Evolutionary conservation across 2,329 filamentous ascomycete genomes (phyloP).

Genomic region (Chaetomiaceae sp.): DNA sequence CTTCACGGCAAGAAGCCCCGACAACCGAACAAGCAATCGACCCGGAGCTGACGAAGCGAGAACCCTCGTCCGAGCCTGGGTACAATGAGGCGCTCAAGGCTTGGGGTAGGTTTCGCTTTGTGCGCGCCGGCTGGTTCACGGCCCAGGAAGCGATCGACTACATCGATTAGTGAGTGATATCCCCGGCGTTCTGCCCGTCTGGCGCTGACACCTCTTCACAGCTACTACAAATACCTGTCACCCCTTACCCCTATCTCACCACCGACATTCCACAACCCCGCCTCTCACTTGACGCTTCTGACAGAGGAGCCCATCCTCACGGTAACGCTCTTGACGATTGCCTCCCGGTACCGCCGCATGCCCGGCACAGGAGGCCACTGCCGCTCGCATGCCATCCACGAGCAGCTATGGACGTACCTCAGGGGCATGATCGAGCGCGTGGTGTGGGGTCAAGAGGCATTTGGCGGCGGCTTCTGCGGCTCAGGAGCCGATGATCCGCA

Average conservation of each 20-base stretch:
- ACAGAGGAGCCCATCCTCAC: constrained; percentile 90
- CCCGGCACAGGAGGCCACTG: constrained; percentile 75
- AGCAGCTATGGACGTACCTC: constrained; percentile 91
- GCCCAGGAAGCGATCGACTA: constrained; percentile 90
- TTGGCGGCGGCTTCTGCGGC: constrained; percentile 80
- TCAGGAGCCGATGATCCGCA: constrained; percentile 59
- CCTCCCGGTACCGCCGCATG: constrained; percentile 79
- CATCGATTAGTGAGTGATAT: constrained; percentile 69
- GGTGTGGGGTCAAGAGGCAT: constrained; percentile 94
- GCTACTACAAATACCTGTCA: constrained; percentile 86
- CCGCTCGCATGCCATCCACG: constrained; percentile 85
- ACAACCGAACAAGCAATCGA: constrained; percentile 40
- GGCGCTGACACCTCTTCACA: constrained; percentile 30
- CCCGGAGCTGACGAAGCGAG: constrained; percentile 40
- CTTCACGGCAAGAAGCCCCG: constrained; percentile 20
- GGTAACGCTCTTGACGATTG: constrained; percentile 84
- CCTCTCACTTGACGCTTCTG: constrained; percentile 72
- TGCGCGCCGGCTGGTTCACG: constrained; percentile 95
- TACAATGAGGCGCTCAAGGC: constrained; percentile 70
- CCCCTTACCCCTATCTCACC: constrained; percentile 91
- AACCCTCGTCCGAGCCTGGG: constrained; percentile 46
- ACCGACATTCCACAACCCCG: constrained; percentile 80
- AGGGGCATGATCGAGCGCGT: constrained; percentile 93
- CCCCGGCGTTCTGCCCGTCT: background rate
- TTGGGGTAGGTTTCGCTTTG: constrained; percentile 91